phyloP scores from a whole-genome alignment of 148 eudicot genomes.

The Arctostaphylos glauca region DNA sequence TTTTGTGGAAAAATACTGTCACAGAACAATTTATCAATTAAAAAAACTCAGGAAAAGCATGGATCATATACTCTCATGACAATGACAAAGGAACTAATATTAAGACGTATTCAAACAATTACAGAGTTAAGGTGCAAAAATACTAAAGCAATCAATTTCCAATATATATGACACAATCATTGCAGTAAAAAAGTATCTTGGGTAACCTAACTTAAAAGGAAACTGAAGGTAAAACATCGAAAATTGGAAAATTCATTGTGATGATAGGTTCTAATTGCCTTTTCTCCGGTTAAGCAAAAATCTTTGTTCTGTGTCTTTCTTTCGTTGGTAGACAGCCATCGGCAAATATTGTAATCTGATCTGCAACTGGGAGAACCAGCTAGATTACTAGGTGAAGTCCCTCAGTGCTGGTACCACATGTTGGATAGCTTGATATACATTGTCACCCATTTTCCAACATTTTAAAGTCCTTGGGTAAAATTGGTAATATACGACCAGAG shows the following conservation, averaged over 20 bases:
- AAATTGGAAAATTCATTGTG: background rate
- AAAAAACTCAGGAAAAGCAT: constrained; percentile 20
- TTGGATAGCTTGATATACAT: background rate
- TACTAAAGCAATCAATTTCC: background rate
- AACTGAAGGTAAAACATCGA: background rate
- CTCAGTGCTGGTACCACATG: background rate
- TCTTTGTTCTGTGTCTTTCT: background rate
- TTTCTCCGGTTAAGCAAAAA: background rate
- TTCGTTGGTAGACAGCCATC: background rate
- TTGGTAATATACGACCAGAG: background rate
- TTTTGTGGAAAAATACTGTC: constrained; percentile 65
- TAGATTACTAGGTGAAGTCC: background rate
- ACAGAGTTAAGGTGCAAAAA: background rate
- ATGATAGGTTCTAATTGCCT: background rate
- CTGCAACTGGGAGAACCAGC: background rate
- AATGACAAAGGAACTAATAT: constrained; percentile 2
- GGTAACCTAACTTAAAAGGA: too few relatives aligned
- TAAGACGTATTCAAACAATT: background rate
- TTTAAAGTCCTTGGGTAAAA: background rate
- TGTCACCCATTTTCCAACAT: background rate
- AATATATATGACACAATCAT: background rate
- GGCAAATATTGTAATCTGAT: background rate
- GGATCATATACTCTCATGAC: constrained; percentile 4
- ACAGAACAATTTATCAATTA: constrained; percentile 16
- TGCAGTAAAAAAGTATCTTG: background rate